Evolutionary conservation across 257 asterid genomes (phyloP).

Genomic region (Plantago ovata): DNA sequence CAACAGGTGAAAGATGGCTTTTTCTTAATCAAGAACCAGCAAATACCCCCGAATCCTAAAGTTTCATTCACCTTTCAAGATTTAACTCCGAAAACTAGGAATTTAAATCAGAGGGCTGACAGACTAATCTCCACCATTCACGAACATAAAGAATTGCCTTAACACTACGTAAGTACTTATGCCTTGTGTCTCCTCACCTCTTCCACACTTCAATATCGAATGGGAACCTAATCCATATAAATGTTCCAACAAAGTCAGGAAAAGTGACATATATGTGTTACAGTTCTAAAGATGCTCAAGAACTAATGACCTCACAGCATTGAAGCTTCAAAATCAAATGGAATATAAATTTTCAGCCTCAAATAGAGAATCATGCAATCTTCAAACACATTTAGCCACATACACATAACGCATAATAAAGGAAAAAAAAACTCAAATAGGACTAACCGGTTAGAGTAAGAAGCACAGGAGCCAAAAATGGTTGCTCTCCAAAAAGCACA

Average conservation of each 20-base stretch:
- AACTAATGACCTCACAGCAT: conserved; percentile 9
- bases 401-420: neutral
- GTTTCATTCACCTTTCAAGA: neutral
- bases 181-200: neutral
- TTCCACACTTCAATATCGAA: neutral
- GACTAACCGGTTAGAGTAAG: conserved; percentile 6
- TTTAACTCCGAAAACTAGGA: neutral
- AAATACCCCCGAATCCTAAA: conserved; percentile 24
- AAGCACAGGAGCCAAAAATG: conserved; percentile 12
- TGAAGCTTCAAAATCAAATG: neutral
- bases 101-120: neutral
- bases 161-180: neutral
- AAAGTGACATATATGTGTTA: neutral
- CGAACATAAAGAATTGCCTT: neutral
- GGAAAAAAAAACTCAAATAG: neutral
- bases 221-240: conserved; percentile 14
- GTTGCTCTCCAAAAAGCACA: conserved; percentile 12
- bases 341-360: conserved; percentile 13
- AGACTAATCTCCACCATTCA: neutral
- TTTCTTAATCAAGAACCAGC: conserved; percentile 30
- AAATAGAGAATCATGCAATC: conserved; percentile 24
- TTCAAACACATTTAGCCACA: conserved; percentile 19
- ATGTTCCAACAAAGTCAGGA: conserved; percentile 18
- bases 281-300: conserved; percentile 2
- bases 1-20: conserved; percentile 29